phyloP scores from a whole-genome alignment of 1,139 yeast genomes.

The Geotrichum aggregatum region DNA sequence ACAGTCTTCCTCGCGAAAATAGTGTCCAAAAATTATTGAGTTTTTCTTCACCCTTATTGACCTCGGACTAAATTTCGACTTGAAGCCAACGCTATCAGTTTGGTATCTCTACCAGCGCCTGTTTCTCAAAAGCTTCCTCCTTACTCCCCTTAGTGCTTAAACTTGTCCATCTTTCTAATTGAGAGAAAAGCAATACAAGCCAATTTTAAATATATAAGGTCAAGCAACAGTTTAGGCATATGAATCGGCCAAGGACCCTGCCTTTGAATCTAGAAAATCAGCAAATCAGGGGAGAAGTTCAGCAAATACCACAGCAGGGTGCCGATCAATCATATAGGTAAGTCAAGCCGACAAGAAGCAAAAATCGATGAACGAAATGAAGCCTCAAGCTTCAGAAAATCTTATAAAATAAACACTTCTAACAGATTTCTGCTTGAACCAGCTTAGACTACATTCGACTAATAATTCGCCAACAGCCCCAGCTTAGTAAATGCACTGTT shows the following conservation, averaged over 20 bases:
- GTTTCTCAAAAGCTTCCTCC: not conserved
- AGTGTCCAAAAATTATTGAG: too few species aligned
- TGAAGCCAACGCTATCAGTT: not conserved
- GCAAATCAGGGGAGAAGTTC: conserved; percentile 17
- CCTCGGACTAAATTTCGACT: not conserved
- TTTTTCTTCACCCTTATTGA: too few species aligned
- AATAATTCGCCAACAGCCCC: conserved; percentile 22
- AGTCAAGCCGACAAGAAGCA: not conserved
- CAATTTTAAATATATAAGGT: not conserved
- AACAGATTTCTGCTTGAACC: not conserved
- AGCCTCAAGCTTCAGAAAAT: too few species aligned
- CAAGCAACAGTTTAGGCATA: conserved; percentile 10
- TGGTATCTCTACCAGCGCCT: not conserved
- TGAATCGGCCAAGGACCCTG: conserved; percentile 18
- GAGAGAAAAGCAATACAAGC: not conserved
- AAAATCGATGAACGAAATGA: too few species aligned
- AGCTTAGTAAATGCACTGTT: conserved; percentile 18
- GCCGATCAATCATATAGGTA: conserved; percentile 5
- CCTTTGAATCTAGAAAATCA: conserved; percentile 16
- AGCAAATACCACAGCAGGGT: conserved; percentile 6
- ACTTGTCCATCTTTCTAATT: not conserved
- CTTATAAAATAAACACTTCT: not conserved
- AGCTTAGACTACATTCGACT: conserved; percentile 11
- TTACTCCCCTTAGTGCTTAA: not conserved
- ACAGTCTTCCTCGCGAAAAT: too few species aligned